Evolutionary conservation across 2,329 filamentous ascomycete genomes (phyloP).

Genomic region (Alternaria atra): DNA sequence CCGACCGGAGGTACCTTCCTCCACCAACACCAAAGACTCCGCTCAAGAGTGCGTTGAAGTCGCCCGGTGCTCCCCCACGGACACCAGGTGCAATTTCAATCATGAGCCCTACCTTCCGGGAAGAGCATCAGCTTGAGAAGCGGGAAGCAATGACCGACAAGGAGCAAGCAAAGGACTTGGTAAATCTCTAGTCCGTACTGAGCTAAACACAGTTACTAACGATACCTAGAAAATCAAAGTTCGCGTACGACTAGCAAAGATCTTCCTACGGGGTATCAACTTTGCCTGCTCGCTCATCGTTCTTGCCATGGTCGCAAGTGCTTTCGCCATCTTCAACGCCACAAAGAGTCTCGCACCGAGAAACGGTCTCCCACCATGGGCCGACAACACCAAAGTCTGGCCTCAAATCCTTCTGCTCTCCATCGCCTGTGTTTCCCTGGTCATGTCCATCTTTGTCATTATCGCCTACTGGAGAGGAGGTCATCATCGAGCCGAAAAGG

Average conservation of each 20-base stretch:
- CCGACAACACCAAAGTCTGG: conserved; percentile 80
- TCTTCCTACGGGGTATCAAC: conserved; percentile 93
- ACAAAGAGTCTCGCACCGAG: conserved; percentile 78
- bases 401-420: conserved; percentile 84
- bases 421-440: conserved; percentile 81
- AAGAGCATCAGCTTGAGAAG: conserved; percentile 89
- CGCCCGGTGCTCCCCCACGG: conserved; percentile 78
- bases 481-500: conserved; percentile 88
- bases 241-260: conserved; percentile 90
- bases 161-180: conserved; percentile 85
- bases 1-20: conserved; percentile 55
- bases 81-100: conserved; percentile 70
- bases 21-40: conserved; percentile 77
- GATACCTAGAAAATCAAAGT: conserved; percentile 83
- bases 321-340: conserved; percentile 90
- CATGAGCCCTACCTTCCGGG: conserved; percentile 87
- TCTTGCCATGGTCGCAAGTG: conserved; percentile 86
- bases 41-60: conserved; percentile 89
- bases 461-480: conserved; percentile 88
- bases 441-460: conserved; percentile 81
- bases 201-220: conserved; percentile 44
- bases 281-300: conserved; percentile 98
- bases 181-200: conserved; percentile 61
- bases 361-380: conserved; percentile 87
- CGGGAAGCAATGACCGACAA: conserved; percentile 82